These are phyloP conservation scores for Ceratocystis cubensis DNA, from an alignment of 2,329 filamentous ascomycete species.

Conservation along the genomic window DNA sequence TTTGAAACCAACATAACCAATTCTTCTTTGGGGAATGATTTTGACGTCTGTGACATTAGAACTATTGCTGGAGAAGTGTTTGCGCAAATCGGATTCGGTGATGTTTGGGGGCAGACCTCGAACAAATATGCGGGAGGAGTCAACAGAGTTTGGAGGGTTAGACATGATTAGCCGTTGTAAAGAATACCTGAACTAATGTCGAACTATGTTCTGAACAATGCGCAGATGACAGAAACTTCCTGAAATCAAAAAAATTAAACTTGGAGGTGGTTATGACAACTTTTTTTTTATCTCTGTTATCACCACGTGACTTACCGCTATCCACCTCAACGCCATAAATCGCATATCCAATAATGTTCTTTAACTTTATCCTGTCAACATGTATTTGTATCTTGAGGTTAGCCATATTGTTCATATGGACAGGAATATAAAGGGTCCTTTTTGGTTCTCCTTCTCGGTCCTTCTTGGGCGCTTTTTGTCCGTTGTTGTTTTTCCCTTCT, in stretches of 20 bases:
- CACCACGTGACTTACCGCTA: conserved; percentile 20
- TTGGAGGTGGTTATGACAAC: conserved; percentile 5
- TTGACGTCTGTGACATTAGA: conserved; percentile 80
- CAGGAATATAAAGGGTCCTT: no score
- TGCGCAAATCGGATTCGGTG: conserved; percentile 71
- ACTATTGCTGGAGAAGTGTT: conserved; percentile 67
- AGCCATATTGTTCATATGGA: no score
- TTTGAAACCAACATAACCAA: conserved; percentile 93
- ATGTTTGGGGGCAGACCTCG: conserved; percentile 75
- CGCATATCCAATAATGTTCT: neutral
- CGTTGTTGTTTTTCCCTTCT: no score
- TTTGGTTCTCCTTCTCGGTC: no score
- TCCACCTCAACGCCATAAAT: neutral
- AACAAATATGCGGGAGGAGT: conserved; percentile 62
- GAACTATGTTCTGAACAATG: neutral
- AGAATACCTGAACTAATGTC: neutral
- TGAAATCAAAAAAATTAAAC: neutral
- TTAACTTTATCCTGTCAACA: neutral
- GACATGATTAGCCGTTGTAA: neutral
- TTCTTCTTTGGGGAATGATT: conserved; percentile 75
- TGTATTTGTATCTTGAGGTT: no score
- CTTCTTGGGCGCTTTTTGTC: no score
- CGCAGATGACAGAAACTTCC: neutral
- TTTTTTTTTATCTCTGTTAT: conserved; percentile 23
- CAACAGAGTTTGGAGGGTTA: conserved; percentile 28